Evolutionary conservation across 2,329 filamentous ascomycete species (phyloP).

Genomic region (Bretziella fagacearum): DNA sequence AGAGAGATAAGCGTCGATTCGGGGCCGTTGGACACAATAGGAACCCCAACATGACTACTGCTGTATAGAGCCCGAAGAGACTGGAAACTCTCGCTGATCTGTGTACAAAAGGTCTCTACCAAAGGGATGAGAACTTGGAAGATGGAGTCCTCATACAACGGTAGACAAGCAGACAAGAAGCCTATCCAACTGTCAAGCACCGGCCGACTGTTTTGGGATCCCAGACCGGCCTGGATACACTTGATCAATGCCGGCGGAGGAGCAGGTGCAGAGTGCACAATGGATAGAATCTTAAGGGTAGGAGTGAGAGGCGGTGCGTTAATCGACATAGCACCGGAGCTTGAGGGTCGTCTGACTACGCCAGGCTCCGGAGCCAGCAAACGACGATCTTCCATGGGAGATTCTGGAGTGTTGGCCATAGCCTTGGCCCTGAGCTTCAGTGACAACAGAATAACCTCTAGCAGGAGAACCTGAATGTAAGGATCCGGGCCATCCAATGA

Average conservation of each 20-base stretch:
- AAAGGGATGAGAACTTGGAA: conserved; percentile 84
- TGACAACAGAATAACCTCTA: conserved; percentile 60
- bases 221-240: conserved; percentile 67
- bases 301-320: background rate
- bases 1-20: conserved; percentile 68
- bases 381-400: conserved; percentile 31
- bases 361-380: background rate
- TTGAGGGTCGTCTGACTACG: background rate
- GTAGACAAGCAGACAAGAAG: conserved; percentile 68
- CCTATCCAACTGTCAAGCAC: conserved; percentile 84
- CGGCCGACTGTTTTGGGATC: conserved; percentile 52
- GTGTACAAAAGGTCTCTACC: conserved; percentile 71
- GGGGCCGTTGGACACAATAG: conserved; percentile 23
- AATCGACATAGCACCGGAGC: background rate
- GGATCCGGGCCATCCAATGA: conserved; percentile 46
- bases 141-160: conserved; percentile 66
- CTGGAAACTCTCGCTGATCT: conserved; percentile 57
- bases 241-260: conserved; percentile 61
- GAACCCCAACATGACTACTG: conserved; percentile 19
- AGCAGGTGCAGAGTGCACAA: conserved; percentile 22
- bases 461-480: conserved; percentile 57
- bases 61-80: conserved; percentile 49
- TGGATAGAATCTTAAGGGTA: background rate
- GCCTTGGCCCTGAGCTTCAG: conserved; percentile 42
- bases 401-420: conserved; percentile 37